Percentiles rank a stretch among this genome's conserved stretches.
phyloP scores from a whole-genome alignment of 1,284 basidiomycete species.

The Ganoderma leucocontextum region DNA sequence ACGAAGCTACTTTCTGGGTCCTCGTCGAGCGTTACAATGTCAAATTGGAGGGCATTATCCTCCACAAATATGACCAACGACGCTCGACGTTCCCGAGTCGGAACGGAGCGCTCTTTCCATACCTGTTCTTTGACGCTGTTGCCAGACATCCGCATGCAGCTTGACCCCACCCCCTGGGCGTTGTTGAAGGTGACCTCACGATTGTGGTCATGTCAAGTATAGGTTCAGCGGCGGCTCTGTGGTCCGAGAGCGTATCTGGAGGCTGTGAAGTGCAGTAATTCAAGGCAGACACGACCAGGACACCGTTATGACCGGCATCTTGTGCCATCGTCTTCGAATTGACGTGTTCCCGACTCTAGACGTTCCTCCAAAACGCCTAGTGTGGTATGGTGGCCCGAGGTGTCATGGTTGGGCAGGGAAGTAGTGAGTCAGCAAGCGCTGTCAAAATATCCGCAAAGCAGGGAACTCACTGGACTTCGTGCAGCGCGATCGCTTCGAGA shows the following conservation, averaged over 20 bases:
- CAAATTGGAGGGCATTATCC: background rate
- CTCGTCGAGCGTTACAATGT: background rate
- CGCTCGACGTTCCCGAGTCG: slow-evolving; percentile 5
- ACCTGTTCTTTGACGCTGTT: background rate
- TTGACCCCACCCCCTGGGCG: background rate
- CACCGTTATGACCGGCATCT: slow-evolving; percentile 1
- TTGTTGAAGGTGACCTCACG: background rate
- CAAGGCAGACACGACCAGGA: background rate
- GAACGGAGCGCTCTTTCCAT: slow-evolving; percentile 6
- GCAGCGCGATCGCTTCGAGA: background rate
- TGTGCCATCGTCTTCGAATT: background rate
- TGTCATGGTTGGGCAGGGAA: slow-evolving; percentile 1
- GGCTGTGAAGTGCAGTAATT: background rate
- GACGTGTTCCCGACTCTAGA: slow-evolving; percentile 1
- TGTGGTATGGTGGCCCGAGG: background rate
- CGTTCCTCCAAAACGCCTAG: background rate
- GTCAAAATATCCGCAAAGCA: background rate
- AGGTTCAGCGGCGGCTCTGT: background rate
- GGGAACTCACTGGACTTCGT: background rate
- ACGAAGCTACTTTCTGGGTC: background rate
- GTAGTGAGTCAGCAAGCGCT: background rate
- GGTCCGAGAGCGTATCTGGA: background rate
- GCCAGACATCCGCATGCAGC: background rate
- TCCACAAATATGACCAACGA: background rate
- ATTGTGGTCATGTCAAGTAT: background rate